Conservation (phyloP, 768 basidiomycete species). For the Termitomyces sp. region DNA sequence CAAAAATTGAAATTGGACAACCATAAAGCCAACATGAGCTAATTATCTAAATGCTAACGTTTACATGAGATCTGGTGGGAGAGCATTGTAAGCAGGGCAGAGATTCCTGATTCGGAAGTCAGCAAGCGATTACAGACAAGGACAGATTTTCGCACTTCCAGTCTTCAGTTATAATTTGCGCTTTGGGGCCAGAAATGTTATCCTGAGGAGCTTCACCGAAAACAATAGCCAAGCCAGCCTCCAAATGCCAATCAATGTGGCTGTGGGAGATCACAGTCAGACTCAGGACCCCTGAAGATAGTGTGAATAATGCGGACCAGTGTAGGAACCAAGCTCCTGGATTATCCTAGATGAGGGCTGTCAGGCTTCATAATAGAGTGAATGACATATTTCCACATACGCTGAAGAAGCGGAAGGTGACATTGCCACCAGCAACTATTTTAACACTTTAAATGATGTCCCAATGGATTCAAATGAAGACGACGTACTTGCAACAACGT, state of each 20-base stretch:
- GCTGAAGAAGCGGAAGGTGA: constrained; percentile 28
- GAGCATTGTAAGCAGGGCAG: neutral
- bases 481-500: neutral
- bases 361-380: neutral
- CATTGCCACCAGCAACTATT: constrained; percentile 27
- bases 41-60: neutral
- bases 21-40: neutral
- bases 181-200: constrained; percentile 22
- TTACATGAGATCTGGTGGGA: neutral
- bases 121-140: neutral
- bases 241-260: constrained; percentile 32
- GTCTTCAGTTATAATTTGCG: constrained; percentile 23
- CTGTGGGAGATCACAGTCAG: constrained; percentile 8
- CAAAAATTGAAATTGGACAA: too few relatives aligned
- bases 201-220: constrained; percentile 25
- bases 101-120: neutral
- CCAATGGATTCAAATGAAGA: neutral
- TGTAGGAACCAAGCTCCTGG: constrained; percentile 56
- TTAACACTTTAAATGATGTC: neutral
- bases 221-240: constrained; percentile 30
- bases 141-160: constrained; percentile 21
- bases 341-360: constrained; percentile 29
- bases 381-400: constrained; percentile 8
- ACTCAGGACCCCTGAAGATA: neutral
- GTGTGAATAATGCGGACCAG: constrained; percentile 18